Conservation (phyloP, 1,284 basidiomycete species). For the Tausonia pullulans region DNA sequence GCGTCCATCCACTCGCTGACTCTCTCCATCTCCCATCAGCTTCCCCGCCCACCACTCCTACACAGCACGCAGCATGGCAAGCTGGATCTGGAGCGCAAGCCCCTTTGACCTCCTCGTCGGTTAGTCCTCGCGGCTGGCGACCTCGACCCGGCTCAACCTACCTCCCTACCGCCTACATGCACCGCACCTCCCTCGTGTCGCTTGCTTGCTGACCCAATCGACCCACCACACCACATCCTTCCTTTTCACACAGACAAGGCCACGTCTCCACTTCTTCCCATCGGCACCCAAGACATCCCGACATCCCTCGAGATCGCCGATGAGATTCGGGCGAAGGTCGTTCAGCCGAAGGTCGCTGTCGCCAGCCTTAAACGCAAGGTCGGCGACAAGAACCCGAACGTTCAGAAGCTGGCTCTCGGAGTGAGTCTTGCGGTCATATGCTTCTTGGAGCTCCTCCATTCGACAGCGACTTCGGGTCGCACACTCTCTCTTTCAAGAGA, state of each 20-base stretch:
- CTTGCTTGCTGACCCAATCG: not conserved
- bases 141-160: not conserved
- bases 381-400: conserved; percentile 91
- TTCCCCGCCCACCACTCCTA: too few species aligned
- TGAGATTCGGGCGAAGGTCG: conserved; percentile 85
- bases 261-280: conserved; percentile 13
- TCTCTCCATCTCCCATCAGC: too few species aligned
- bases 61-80: not conserved
- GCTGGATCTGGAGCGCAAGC: conserved; percentile 6
- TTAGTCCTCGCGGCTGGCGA: not conserved
- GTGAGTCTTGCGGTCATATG: conserved; percentile 42
- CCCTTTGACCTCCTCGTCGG: conserved; percentile 7
- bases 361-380: conserved; percentile 76
- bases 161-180: not conserved
- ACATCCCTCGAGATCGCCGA: conserved; percentile 93
- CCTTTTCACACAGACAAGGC: conserved; percentile 6
- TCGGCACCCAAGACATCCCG: conserved; percentile 65
- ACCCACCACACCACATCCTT: not conserved
- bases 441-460: not conserved
- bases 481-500: too few species aligned
- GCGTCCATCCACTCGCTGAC: too few species aligned
- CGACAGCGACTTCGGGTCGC: too few species aligned
- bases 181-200: not conserved
- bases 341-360: conserved; percentile 76
- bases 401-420: conserved; percentile 72